These are phyloP conservation scores for Mimosa bimucronata DNA, from an alignment of 306 rosid genomes.

Conservation along the genomic window DNA sequence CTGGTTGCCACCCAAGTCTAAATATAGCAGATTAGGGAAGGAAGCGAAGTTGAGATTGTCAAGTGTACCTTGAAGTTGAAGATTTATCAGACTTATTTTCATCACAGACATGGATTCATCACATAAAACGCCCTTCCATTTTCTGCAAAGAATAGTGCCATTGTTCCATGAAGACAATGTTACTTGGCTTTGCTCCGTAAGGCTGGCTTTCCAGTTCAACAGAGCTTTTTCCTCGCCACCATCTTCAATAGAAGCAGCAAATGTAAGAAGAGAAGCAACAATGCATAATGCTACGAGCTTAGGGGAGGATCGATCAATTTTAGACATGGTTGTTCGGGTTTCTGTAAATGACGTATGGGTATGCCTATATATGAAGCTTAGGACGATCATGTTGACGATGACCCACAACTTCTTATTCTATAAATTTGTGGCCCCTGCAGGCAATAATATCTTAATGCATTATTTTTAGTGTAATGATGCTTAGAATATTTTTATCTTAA, in stretches of 20 bases:
- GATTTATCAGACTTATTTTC: background rate
- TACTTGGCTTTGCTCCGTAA: background rate
- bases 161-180: background rate
- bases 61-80: background rate
- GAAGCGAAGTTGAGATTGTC: background rate
- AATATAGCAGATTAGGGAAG: background rate
- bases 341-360: too few species aligned
- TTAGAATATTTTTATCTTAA: too few species aligned
- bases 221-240: background rate
- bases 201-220: conserved; percentile 10
- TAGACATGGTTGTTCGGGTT: background rate
- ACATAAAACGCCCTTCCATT: background rate
- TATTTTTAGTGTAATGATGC: too few species aligned
- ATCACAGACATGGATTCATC: background rate
- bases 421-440: too few species aligned
- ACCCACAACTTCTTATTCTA: too few species aligned
- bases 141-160: background rate
- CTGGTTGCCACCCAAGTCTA: background rate
- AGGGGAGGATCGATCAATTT: background rate
- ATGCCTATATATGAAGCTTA: too few species aligned
- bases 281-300: background rate
- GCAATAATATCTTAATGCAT: too few species aligned
- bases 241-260: background rate
- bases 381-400: too few species aligned
- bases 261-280: background rate